phyloP scores from a whole-genome alignment of 176 grass and related monocot genomes.

The Aechmea fasciata region DNA sequence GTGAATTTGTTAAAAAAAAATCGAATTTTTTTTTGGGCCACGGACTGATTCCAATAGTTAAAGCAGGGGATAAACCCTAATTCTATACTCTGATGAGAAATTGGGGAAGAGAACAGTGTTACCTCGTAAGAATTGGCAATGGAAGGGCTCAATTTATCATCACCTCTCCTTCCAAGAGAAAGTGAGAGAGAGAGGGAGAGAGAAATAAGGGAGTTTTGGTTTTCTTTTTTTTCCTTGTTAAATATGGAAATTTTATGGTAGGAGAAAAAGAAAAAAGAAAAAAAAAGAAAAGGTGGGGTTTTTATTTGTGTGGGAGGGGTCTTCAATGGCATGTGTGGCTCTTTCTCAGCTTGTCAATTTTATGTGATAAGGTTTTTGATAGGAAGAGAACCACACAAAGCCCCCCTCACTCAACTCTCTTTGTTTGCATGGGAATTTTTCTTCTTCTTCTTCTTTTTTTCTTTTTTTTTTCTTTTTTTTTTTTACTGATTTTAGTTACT shows the following conservation, averaged over 20 bases:
- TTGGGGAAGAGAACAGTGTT: background rate
- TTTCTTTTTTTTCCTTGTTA: background rate
- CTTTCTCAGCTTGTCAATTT: slow-evolving; percentile 3
- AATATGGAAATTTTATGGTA: no score
- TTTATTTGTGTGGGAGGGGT: background rate
- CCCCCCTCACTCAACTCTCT: background rate
- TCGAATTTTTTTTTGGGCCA: background rate
- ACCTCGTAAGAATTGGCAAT: slow-evolving; percentile 5
- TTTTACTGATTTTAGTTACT: background rate
- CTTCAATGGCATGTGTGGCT: slow-evolving; percentile 4
- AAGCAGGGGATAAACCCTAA: slow-evolving; percentile 7
- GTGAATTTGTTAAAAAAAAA: background rate
- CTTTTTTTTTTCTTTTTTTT: background rate
- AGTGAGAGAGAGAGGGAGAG: background rate
- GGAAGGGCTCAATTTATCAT: background rate
- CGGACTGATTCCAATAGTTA: background rate
- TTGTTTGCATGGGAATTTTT: background rate
- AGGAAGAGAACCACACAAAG: background rate
- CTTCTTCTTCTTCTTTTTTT: no score
- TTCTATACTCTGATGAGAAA: no score
- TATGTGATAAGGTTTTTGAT: slow-evolving; percentile 14
- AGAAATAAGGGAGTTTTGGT: background rate
- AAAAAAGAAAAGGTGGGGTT: background rate
- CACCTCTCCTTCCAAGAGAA: background rate
- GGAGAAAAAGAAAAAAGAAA: background rate